Percentiles rank a stretch among this genome's conserved stretches.
Evolutionary conservation across 805 yeast genomes (phyloP).

Genomic region (Yarrowia bubula): DNA sequence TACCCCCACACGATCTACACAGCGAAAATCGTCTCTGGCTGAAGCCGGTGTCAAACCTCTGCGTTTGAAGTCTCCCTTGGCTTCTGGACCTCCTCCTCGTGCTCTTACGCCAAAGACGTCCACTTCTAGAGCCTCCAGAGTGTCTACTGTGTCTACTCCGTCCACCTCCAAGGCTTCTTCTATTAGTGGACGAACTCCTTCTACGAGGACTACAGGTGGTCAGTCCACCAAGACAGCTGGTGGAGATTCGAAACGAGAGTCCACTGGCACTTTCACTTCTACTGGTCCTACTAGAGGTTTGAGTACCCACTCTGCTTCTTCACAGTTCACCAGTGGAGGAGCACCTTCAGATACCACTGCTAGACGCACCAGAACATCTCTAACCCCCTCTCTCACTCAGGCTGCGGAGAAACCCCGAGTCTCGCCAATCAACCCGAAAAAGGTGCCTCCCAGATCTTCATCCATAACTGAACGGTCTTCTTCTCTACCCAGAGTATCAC

Average conservation of each 20-base stretch:
- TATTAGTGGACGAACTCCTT: background rate
- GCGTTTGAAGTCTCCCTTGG: background rate
- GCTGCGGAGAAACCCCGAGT: conserved; percentile 4
- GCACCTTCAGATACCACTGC: background rate
- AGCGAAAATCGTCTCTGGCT: background rate
- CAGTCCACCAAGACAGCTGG: too few species aligned
- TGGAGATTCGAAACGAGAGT: too few species aligned
- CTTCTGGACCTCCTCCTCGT: background rate
- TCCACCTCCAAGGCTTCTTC: background rate
- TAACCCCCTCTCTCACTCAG: background rate
- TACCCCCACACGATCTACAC: background rate
- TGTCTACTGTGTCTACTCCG: background rate
- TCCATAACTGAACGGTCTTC: background rate
- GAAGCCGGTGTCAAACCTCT: conserved; percentile 14
- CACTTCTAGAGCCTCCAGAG: background rate
- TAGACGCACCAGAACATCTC: background rate
- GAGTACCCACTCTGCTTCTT: too few species aligned
- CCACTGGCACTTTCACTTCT: too few species aligned
- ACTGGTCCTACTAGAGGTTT: too few species aligned
- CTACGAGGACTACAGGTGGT: background rate
- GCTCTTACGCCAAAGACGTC: background rate
- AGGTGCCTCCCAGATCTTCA: conserved; percentile 13
- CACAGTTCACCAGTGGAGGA: too few species aligned
- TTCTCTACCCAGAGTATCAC: background rate
- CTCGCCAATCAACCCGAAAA: background rate